phyloP scores from a whole-genome alignment of 2,329 filamentous ascomycete genomes.

The Ceratocystis alfenasii region DNA sequence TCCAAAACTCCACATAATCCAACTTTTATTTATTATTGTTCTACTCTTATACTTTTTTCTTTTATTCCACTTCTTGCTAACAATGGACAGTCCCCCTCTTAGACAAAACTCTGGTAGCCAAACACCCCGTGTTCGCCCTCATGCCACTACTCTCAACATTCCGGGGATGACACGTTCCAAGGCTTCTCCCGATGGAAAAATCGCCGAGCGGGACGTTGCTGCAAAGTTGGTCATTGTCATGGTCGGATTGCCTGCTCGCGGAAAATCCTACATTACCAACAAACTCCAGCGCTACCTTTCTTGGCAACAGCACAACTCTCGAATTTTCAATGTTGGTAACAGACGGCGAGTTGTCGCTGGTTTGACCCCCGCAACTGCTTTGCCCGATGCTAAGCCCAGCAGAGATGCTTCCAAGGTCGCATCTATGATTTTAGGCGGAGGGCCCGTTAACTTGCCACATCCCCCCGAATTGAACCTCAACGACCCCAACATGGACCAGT shows the following conservation, averaged over 20 bases:
- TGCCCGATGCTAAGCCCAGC: conserved; percentile 27
- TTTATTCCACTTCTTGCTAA: conserved; percentile 17
- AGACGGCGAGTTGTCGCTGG: conserved; percentile 70
- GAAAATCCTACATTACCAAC: conserved; percentile 98
- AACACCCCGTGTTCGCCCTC: conserved; percentile 65
- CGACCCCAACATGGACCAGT: conserved; percentile 54
- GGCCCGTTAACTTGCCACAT: conserved; percentile 31
- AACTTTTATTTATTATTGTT: conserved; percentile 12
- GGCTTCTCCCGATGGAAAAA: conserved; percentile 89
- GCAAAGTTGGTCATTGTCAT: conserved; percentile 96
- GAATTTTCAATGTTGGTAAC: conserved; percentile 96
- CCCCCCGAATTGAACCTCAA: conserved; percentile 21
- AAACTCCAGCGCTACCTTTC: conserved; percentile 91
- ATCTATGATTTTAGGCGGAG: conserved; percentile 46
- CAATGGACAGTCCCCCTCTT: conserved; percentile 45
- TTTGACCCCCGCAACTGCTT: conserved; percentile 29
- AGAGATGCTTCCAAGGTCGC: conserved; percentile 42
- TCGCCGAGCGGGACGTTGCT: conserved; percentile 84
- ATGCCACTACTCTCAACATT: conserved; percentile 92
- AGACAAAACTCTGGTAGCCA: conserved; percentile 63
- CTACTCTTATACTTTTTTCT: conserved; percentile 9
- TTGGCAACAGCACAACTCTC: conserved; percentile 92
- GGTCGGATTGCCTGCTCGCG: conserved; percentile 88
- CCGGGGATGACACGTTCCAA: conserved; percentile 91
- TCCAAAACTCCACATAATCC: too few relatives aligned